Evolutionary conservation across 139 green algal genomes (phyloP).

Genomic region (Chlamydomonas sp.): DNA sequence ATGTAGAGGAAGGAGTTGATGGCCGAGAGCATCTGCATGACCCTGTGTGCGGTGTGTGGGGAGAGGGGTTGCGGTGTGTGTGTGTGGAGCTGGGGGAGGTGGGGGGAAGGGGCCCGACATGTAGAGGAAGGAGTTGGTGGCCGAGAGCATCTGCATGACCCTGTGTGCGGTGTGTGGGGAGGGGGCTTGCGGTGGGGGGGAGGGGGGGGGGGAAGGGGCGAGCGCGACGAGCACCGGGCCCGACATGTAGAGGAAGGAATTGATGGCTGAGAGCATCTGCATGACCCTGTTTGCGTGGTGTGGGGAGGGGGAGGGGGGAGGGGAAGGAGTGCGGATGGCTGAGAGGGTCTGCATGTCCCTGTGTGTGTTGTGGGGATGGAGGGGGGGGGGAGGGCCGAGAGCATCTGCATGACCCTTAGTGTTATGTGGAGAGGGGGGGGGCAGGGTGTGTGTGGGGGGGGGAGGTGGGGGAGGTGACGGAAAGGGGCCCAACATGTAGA

Average conservation of each 20-base stretch:
- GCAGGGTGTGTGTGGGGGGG: not conserved
- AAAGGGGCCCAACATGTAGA: too few relatives aligned
- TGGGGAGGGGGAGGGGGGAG: too few relatives aligned
- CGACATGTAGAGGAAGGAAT: not conserved
- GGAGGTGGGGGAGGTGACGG: not conserved
- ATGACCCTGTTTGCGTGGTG: not conserved
- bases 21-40: conserved; percentile 3
- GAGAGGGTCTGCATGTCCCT: not conserved
- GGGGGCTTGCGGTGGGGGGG: not conserved
- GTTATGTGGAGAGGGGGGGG: not conserved
- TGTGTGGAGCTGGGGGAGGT: not conserved
- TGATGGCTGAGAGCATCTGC: conserved; percentile 7
- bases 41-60: not conserved
- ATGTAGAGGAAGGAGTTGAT: conserved; percentile 2
- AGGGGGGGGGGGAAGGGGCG: too few relatives aligned
- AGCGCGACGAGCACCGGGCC: too few relatives aligned
- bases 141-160: too few relatives aligned
- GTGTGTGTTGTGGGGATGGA: not conserved
- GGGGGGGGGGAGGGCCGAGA: too few relatives aligned
- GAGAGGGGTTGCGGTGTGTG: not conserved
- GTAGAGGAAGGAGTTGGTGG: not conserved
- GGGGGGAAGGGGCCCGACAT: not conserved
- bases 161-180: not conserved
- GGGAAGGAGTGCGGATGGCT: not conserved
- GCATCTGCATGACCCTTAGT: too few relatives aligned